A percentile compares a stretch with the other conserved stretches of the same genome.
These are phyloP conservation scores for Ilyonectria robusta DNA, from an alignment of 2,329 filamentous ascomycete species.

Conservation along the genomic window DNA sequence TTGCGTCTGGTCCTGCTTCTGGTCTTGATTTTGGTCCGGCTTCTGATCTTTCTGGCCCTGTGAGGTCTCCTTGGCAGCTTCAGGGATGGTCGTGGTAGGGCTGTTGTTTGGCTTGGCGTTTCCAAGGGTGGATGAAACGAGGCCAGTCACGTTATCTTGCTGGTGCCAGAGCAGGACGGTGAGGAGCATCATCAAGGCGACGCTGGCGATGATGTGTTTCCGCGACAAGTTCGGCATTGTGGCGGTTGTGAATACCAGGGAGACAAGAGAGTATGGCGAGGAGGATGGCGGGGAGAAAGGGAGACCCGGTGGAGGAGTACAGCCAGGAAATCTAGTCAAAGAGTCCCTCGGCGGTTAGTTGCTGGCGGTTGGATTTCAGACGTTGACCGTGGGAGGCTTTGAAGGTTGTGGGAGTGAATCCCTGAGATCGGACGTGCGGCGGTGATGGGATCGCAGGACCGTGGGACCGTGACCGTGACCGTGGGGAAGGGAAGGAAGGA, in stretches of 20 bases:
- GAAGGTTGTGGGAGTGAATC: too few relatives aligned
- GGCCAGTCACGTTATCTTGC: conserved; percentile 16
- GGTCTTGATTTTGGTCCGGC: neutral
- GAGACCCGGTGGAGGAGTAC: neutral
- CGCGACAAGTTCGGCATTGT: conserved; percentile 18
- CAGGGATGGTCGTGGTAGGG: neutral
- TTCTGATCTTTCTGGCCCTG: neutral
- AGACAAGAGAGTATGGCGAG: neutral
- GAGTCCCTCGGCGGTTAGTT: neutral
- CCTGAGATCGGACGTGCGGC: neutral
- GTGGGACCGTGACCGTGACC: neutral
- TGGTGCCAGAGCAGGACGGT: conserved; percentile 22
- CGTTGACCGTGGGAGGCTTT: neutral
- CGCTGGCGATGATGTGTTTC: conserved; percentile 13
- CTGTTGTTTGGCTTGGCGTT: neutral
- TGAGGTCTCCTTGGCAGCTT: neutral
- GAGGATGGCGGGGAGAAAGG: neutral
- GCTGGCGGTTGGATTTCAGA: neutral
- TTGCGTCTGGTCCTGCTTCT: neutral
- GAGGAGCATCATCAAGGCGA: conserved; percentile 20
- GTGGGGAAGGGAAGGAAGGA: neutral
- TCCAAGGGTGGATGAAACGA: conserved; percentile 8
- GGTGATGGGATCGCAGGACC: neutral
- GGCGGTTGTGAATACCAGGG: neutral
- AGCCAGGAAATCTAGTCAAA: neutral